phyloP scores from a whole-genome alignment of 2,329 filamentous ascomycete genomes.

The Paraconiothyrium sp. region DNA sequence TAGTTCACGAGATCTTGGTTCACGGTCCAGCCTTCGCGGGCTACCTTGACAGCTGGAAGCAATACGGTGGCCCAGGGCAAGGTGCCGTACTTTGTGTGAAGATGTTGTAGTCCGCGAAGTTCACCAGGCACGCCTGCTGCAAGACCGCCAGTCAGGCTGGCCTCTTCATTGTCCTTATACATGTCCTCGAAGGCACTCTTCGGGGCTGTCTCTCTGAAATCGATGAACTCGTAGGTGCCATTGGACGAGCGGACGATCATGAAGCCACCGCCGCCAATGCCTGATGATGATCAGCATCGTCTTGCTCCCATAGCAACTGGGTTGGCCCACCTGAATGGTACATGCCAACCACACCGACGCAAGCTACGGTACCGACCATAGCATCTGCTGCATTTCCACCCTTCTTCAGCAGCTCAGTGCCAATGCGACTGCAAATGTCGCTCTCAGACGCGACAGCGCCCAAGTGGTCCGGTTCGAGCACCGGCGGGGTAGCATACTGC shows the following conservation, averaged over 20 bases:
- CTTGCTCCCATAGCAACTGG: neutral
- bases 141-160: constrained; percentile 76
- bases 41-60: constrained; percentile 76
- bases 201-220: constrained; percentile 90
- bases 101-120: constrained; percentile 78
- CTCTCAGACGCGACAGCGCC: constrained; percentile 60
- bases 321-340: constrained; percentile 52
- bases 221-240: constrained; percentile 84
- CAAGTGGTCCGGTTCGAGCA: constrained; percentile 36
- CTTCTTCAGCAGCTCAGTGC: constrained; percentile 55
- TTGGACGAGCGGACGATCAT: constrained; percentile 78
- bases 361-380: constrained; percentile 58
- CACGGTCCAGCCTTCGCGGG: constrained; percentile 67
- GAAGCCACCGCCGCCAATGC: constrained; percentile 91
- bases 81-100: constrained; percentile 76
- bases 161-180: constrained; percentile 75
- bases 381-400: constrained; percentile 64
- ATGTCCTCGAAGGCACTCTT: constrained; percentile 84
- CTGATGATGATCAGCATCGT: constrained; percentile 46
- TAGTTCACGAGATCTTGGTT: constrained; percentile 78
- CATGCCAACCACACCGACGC: constrained; percentile 60
- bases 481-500: constrained; percentile 25
- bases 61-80: constrained; percentile 70
- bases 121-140: constrained; percentile 75
- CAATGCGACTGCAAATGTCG: constrained; percentile 57